Conservation (phyloP, 768 basidiomycete genomes). For the Hebeloma cylindrosporum region DNA sequence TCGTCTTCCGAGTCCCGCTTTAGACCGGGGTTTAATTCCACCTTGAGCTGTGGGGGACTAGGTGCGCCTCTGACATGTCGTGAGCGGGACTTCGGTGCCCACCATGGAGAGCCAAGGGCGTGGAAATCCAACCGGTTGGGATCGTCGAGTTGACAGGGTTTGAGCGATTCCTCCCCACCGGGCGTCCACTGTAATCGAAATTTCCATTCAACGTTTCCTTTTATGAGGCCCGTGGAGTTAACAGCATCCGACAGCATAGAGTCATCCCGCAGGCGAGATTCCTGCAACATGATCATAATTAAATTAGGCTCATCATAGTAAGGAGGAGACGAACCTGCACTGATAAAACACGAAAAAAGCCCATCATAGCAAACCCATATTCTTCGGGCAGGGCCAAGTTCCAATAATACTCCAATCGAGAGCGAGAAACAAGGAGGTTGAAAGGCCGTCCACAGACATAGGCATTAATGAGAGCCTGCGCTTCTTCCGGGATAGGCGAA, state of each 20-base stretch:
- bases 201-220: conserved; percentile 43
- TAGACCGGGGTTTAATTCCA: neutral
- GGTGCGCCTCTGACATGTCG: too few relatives aligned
- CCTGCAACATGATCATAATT: conserved; percentile 16
- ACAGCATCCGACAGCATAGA: neutral
- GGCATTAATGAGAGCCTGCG: conserved; percentile 41
- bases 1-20: conserved; percentile 21
- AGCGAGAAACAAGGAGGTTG: conserved; percentile 37
- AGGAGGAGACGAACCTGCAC: conserved; percentile 33
- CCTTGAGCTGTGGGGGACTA: neutral
- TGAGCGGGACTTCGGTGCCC: too few relatives aligned
- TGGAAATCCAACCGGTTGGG: conserved; percentile 4
- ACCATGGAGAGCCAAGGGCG: conserved; percentile 23
- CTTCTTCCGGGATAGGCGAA: conserved; percentile 40
- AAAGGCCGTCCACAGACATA: conserved; percentile 39
- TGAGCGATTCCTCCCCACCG: conserved; percentile 46
- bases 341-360: conserved; percentile 44
- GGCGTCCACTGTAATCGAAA: conserved; percentile 48
- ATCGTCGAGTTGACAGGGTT: conserved; percentile 8
- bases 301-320: neutral
- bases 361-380: conserved; percentile 43
- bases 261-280: conserved; percentile 11
- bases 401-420: conserved; percentile 28
- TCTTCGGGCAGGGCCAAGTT: conserved; percentile 33
- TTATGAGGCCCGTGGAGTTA: neutral